Conservation (phyloP, 2,329 filamentous ascomycete species). For the Chaetomium sp. region DNA sequence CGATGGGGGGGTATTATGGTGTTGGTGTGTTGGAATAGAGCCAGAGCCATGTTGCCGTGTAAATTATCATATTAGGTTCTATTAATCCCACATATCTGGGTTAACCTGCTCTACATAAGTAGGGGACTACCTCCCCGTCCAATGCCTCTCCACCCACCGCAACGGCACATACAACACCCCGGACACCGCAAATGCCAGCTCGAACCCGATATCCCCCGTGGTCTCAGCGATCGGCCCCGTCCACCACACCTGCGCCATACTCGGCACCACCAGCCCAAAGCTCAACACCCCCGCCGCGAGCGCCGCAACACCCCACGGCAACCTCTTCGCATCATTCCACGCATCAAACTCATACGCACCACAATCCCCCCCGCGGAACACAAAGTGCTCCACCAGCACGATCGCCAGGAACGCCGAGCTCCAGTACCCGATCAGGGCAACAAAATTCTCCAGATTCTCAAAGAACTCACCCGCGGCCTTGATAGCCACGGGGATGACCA, state of each 20-base stretch:
- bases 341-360: conserved; percentile 18
- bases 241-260: conserved; percentile 39
- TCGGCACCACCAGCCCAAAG: conserved; percentile 32
- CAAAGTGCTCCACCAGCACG: conserved; percentile 29
- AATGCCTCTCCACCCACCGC: conserved; percentile 29
- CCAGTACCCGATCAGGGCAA: conserved; percentile 42
- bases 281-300: conserved; percentile 17
- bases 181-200: conserved; percentile 37
- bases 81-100: too few species aligned
- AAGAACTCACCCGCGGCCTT: conserved; percentile 35
- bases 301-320: conserved; percentile 27
- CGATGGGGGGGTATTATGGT: too few species aligned
- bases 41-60: too few species aligned
- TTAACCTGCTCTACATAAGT: too few species aligned
- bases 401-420: conserved; percentile 37
- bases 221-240: conserved; percentile 36
- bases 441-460: conserved; percentile 38
- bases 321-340: conserved; percentile 23
- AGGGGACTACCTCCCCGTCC: conserved; percentile 12
- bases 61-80: too few species aligned
- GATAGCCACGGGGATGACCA: conserved; percentile 38
- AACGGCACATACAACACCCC: conserved; percentile 37
- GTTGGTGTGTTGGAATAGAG: too few species aligned
- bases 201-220: conserved; percentile 42
- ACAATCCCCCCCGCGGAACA: conserved; percentile 22